Evolutionary conservation across 345 rosid genomes (phyloP).

Genomic region (Eucalyptus sp.): DNA sequence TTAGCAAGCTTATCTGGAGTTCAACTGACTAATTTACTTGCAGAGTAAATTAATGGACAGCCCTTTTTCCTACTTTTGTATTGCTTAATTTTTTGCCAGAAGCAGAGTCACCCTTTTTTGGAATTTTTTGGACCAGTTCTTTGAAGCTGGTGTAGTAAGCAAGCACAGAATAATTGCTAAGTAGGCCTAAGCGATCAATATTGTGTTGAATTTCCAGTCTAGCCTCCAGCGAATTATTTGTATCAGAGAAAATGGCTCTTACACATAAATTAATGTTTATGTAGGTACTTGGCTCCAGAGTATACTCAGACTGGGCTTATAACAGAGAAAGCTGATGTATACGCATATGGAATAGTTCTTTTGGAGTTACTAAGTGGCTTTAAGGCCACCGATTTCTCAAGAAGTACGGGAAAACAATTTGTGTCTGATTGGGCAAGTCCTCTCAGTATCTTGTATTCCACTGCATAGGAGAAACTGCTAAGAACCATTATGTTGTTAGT

Average conservation of each 20-base stretch:
- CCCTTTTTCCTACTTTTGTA: neutral
- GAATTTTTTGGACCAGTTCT: neutral
- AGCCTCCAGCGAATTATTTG: neutral
- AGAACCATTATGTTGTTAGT: neutral
- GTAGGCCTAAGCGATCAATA: neutral
- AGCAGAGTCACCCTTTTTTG: neutral
- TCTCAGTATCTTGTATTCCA: neutral
- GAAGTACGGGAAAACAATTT: slow-evolving; percentile 17
- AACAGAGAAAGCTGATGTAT: slow-evolving; percentile 30
- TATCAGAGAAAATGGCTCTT: neutral
- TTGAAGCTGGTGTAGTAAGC: neutral
- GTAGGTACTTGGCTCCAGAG: slow-evolving; percentile 35
- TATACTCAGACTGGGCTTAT: slow-evolving; percentile 23
- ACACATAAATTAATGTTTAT: neutral
- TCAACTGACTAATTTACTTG: neutral
- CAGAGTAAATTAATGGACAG: neutral
- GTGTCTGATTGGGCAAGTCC: slow-evolving; percentile 15
- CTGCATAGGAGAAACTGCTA: neutral
- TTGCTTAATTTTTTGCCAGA: neutral
- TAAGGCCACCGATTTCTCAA: slow-evolving; percentile 18
- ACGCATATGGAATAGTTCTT: slow-evolving; percentile 27
- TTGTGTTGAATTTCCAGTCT: neutral
- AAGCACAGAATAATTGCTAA: neutral
- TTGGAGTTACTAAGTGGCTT: slow-evolving; percentile 24
- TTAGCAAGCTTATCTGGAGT: neutral